These are phyloP conservation scores for Ustilago trichophora DNA, from an alignment of 1,284 basidiomycete species.

Conservation along the genomic window DNA sequence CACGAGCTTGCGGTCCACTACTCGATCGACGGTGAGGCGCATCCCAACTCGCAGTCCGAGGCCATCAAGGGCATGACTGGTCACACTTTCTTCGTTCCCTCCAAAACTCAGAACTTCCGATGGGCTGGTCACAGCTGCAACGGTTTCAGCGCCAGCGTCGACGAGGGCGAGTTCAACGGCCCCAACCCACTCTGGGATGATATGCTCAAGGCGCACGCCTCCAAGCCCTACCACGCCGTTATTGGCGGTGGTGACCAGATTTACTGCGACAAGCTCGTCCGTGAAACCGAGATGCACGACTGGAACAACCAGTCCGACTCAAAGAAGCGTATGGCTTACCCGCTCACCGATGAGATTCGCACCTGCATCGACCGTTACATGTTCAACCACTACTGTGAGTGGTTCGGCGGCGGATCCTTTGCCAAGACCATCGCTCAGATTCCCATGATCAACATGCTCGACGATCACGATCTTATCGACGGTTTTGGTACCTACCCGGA, in stretches of 20 bases:
- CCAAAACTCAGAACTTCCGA: conserved; percentile 82
- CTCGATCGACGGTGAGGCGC: conserved; percentile 64
- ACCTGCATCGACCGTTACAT: conserved; percentile 81
- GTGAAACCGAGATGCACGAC: conserved; percentile 71
- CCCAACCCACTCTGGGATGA: conserved; percentile 83
- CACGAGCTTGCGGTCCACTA: conserved; percentile 84
- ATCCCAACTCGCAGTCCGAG: conserved; percentile 43
- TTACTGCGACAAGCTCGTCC: conserved; percentile 52
- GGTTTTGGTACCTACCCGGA: conserved; percentile 81
- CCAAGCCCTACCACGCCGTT: conserved; percentile 83
- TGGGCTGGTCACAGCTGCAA: conserved; percentile 84
- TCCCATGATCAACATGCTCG: conserved; percentile 78
- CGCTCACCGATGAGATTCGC: conserved; percentile 77
- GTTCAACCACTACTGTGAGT: conserved; percentile 78
- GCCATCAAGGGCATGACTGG: conserved; percentile 69
- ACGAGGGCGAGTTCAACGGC: conserved; percentile 67
- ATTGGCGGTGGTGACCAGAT: conserved; percentile 74
- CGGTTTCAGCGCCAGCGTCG: conserved; percentile 70
- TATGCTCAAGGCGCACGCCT: conserved; percentile 80
- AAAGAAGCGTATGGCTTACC: conserved; percentile 74
- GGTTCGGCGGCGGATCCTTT: conserved; percentile 88
- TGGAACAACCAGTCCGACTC: conserved; percentile 80
- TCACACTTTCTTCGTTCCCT: conserved; percentile 85
- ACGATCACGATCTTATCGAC: conserved; percentile 80
- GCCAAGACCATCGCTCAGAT: conserved; percentile 84